A percentile compares a stretch with the other conserved stretches of the same genome.
These are phyloP conservation scores for Sclerotinia sclerotiorum DNA, from an alignment of 2,329 filamentous ascomycete species.

Conservation along the genomic window DNA sequence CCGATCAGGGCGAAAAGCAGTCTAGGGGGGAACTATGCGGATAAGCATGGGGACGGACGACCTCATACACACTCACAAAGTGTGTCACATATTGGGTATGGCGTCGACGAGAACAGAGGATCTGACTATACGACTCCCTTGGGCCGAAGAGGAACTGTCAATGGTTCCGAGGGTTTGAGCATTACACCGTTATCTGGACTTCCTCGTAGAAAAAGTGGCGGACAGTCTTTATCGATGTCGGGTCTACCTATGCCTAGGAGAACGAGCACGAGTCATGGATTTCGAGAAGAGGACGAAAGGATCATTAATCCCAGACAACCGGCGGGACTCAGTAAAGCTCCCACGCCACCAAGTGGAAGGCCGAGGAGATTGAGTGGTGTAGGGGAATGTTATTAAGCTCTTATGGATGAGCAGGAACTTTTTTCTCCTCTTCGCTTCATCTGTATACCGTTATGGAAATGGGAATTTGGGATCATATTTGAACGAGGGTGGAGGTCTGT, in stretches of 20 bases:
- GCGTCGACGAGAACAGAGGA: slow-evolving; percentile 36
- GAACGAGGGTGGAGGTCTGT: slow-evolving; percentile 1
- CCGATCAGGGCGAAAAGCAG: slow-evolving; percentile 38
- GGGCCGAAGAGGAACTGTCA: slow-evolving; percentile 44
- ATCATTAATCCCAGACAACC: slow-evolving; percentile 32
- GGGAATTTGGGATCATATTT: slow-evolving; percentile 16
- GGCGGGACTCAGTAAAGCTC: not conserved
- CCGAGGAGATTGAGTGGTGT: slow-evolving; percentile 53
- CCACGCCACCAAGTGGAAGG: slow-evolving; percentile 26
- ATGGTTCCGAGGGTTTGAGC: slow-evolving; percentile 44
- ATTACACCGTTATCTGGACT: slow-evolving; percentile 49
- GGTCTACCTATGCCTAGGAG: slow-evolving; percentile 28
- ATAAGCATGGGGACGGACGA: slow-evolving; percentile 31
- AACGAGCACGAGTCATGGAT: slow-evolving; percentile 35
- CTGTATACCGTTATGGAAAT: slow-evolving; percentile 29
- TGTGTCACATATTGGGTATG: slow-evolving; percentile 36
- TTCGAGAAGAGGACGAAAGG: slow-evolving; percentile 33
- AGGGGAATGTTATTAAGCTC: slow-evolving; percentile 55
- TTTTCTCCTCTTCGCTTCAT: slow-evolving; percentile 12
- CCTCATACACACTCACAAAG: slow-evolving; percentile 41
- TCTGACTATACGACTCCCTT: slow-evolving; percentile 42
- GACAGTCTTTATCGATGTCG: slow-evolving; percentile 37
- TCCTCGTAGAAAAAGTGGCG: slow-evolving; percentile 53
- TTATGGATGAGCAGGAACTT: not conserved
- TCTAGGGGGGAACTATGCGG: slow-evolving; percentile 37